Base-by-base conservation (phyloP, 2,329 filamentous ascomycete genomes). In the Amphichorda felina region DNA sequence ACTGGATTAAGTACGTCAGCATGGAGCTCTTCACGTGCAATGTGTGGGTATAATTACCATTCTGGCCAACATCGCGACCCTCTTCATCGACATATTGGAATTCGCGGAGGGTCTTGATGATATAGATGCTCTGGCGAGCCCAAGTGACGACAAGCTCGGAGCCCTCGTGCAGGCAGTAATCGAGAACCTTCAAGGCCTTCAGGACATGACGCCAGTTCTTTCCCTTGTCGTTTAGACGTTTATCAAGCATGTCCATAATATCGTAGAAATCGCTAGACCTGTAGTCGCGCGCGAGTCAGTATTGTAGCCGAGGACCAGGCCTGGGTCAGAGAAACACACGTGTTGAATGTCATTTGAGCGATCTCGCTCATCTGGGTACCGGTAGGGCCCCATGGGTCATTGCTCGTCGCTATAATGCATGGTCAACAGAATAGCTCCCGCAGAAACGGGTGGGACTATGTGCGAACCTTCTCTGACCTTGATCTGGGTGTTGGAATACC, bases 201-300 rank as follows among this genome's bases (percentile, higher is more conserved):
- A 98, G 67, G 10, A 98, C 91, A 57, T 98, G 91, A 50, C 91
- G 80, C 91, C 91, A 98, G 58, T 98, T 98, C 71, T 96, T 98
- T 54, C 91, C 91, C 62, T 98, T 96, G 61, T 98, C 91, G 51
- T 98, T 98, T 52, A 98, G 67, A 47, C 91, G 82, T 68, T 96
- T 96, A 63, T 98, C 91, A 46, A 98, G 70, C 86, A 98, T 98
- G 59, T 98, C 91, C 81, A 98, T 94, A 51, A 98, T 95, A 57
- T 98, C 89, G 66, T 94, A 94, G 65, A 98, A 98, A 58, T 96
- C 91, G 60, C 82, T 89, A 25, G 87, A 88, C 54, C 89, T 94
- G 44, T 29, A 28, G 29, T 25, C 24, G 30, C 24, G 9, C 5
- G 24, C 19, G 16, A 34, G 36, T 37, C 32, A 39, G 30, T 28